These are phyloP conservation scores for Starmerella apis DNA, from an alignment of 805 yeast genomes.

Conservation along the genomic window DNA sequence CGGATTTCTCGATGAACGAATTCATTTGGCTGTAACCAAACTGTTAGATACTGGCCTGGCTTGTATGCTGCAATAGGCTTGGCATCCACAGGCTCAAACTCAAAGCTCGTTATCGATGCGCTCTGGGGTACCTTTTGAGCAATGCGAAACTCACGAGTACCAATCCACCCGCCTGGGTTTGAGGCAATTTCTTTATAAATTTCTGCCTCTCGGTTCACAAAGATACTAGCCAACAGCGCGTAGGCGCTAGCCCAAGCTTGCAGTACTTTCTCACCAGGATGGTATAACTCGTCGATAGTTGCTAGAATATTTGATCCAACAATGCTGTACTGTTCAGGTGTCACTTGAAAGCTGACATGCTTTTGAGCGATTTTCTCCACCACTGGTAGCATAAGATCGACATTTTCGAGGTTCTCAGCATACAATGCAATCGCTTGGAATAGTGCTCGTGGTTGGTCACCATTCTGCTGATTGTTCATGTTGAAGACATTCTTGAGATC, in stretches of 20 bases:
- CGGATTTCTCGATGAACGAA: constrained; percentile 37
- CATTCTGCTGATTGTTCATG: constrained; percentile 43
- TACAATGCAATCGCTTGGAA: constrained; percentile 53
- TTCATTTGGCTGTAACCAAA: constrained; percentile 32
- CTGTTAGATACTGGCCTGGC: constrained; percentile 42
- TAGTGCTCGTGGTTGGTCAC: constrained; percentile 52
- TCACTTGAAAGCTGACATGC: constrained; percentile 54
- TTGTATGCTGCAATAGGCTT: constrained; percentile 25
- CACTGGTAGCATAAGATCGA: constrained; percentile 43
- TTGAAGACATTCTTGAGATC: constrained; percentile 55
- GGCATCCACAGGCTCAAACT: constrained; percentile 40
- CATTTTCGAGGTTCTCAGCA: constrained; percentile 49
- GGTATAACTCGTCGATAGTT: constrained; percentile 47
- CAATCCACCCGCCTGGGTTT: constrained; percentile 45
- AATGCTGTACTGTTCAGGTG: constrained; percentile 54
- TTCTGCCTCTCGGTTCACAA: constrained; percentile 46
- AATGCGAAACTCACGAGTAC: constrained; percentile 45
- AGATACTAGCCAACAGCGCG: constrained; percentile 48
- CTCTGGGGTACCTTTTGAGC: constrained; percentile 38
- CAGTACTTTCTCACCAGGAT: constrained; percentile 43
- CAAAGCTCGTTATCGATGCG: constrained; percentile 41
- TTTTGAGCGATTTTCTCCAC: constrained; percentile 53
- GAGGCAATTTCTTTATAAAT: constrained; percentile 35
- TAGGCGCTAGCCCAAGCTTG: constrained; percentile 61
- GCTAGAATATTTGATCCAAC: constrained; percentile 50